Percentiles rank a stretch among this genome's conserved stretches.
These are phyloP conservation scores for Blastobotrys raffinosifermentans DNA, from an alignment of 1,139 yeast species.

Conservation along the genomic window DNA sequence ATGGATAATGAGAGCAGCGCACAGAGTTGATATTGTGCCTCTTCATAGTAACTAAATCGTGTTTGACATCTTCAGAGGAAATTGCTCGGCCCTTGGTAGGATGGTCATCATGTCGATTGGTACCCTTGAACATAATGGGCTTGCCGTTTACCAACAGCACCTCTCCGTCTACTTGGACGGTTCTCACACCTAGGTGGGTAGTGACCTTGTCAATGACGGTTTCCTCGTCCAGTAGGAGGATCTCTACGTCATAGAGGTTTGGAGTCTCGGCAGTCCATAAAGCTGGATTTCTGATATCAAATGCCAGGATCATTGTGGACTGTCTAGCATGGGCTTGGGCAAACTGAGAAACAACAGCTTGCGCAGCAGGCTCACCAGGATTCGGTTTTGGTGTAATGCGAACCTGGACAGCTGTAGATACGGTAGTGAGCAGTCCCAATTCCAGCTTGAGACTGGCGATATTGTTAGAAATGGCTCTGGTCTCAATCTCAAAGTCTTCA, in stretches of 20 bases:
- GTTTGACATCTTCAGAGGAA: constrained; percentile 29
- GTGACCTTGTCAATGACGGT: constrained; percentile 17
- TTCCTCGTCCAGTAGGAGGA: constrained; percentile 16
- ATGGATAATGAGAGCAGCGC: constrained; percentile 36
- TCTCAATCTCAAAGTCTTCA: constrained; percentile 20
- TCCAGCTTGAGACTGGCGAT: constrained; percentile 10
- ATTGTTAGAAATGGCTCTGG: constrained; percentile 8
- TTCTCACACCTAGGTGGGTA: constrained; percentile 33
- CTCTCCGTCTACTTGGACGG: constrained; percentile 29
- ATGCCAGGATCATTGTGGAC: neutral
- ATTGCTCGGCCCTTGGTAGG: constrained; percentile 34
- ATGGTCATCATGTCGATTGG: constrained; percentile 36
- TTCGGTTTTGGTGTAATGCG: neutral
- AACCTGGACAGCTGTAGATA: constrained; percentile 1
- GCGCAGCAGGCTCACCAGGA: neutral
- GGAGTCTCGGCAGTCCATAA: constrained; percentile 38
- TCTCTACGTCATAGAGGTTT: constrained; percentile 26
- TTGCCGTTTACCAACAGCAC: constrained; percentile 30
- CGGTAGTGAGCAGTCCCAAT: constrained; percentile 1
- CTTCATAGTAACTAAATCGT: constrained; percentile 34
- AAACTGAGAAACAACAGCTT: neutral
- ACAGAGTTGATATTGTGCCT: constrained; percentile 35
- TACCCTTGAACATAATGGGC: constrained; percentile 31
- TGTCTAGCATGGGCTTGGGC: too few species aligned
- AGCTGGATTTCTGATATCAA: constrained; percentile 18